Conservation (phyloP, 345 rosid species). For the Isatis tinctoria region DNA sequence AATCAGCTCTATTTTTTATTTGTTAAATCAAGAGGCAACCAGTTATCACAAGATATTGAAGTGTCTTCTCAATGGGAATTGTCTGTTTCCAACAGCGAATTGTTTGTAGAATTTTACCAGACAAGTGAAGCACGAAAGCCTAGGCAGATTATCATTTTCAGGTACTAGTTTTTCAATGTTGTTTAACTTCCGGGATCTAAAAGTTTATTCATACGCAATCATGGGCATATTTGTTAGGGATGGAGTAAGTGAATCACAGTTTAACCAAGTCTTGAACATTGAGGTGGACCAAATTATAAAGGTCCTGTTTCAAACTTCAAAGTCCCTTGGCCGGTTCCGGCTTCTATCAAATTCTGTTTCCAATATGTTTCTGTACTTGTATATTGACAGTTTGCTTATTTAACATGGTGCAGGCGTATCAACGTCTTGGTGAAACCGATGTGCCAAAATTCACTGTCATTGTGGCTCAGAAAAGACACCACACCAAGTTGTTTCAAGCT, state of each 20-base stretch:
- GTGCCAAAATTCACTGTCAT: slow-evolving; percentile 82
- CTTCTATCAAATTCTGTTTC: slow-evolving; percentile 13
- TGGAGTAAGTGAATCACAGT: slow-evolving; percentile 87
- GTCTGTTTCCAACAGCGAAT: slow-evolving; percentile 46
- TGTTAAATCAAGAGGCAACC: neutral
- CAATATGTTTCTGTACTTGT: neutral
- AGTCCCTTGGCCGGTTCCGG: neutral
- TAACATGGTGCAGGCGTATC: slow-evolving; percentile 56
- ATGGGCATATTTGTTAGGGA: slow-evolving; percentile 47
- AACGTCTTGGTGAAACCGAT: slow-evolving; percentile 56
- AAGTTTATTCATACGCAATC: neutral
- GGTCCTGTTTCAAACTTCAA: slow-evolving; percentile 35
- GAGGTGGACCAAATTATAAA: slow-evolving; percentile 81
- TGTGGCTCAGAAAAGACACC: slow-evolving; percentile 87
- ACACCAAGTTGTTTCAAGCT: slow-evolving; percentile 71
- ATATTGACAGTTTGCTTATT: neutral
- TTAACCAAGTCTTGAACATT: slow-evolving; percentile 74
- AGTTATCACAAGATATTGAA: neutral
- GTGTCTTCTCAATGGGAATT: neutral
- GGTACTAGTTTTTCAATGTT: slow-evolving; percentile 38
- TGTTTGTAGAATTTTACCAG: slow-evolving; percentile 56
- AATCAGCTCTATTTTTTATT: neutral
- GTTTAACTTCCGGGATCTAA: neutral
- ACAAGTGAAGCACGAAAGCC: slow-evolving; percentile 61
- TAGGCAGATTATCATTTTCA: slow-evolving; percentile 72